These are phyloP conservation scores for Paracoccidioides lutzii DNA, from an alignment of 2,329 filamentous ascomycete species.

Conservation along the genomic window DNA sequence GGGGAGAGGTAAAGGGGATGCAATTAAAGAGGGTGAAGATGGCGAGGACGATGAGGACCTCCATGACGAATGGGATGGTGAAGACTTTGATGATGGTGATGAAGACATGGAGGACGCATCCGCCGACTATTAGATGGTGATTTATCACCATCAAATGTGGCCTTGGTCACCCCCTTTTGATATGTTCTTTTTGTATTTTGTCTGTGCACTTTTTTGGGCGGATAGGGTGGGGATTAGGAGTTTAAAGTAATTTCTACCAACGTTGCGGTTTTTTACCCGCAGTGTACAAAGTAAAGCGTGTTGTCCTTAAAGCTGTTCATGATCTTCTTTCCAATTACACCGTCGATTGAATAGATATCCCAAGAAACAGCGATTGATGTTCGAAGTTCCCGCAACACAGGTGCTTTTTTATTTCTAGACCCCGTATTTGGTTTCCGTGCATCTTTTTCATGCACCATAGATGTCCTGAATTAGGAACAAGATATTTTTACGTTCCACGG, in stretches of 20 bases:
- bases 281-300: background rate
- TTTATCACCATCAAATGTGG: background rate
- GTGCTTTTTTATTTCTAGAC: background rate
- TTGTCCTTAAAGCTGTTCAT: background rate
- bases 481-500: background rate
- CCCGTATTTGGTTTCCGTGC: too few species aligned
- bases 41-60: constrained; percentile 41
- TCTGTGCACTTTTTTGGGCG: background rate
- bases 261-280: background rate
- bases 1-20: constrained; percentile 34
- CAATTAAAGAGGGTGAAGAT: constrained; percentile 33
- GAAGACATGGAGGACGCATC: constrained; percentile 19
- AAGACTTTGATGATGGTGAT: constrained; percentile 36
- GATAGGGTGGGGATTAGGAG: background rate
- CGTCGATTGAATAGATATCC: too few species aligned
- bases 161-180: background rate
- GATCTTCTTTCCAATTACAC: background rate
- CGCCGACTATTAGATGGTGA: background rate
- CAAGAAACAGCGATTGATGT: too few species aligned
- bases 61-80: constrained; percentile 41
- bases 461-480: too few species aligned
- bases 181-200: background rate
- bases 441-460: too few species aligned
- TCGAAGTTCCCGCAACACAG: too few species aligned
- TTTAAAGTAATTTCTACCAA: background rate